Base-by-base conservation (phyloP, 768 basidiomycete genomes). In the Dacryopinax primogenitus region DNA sequence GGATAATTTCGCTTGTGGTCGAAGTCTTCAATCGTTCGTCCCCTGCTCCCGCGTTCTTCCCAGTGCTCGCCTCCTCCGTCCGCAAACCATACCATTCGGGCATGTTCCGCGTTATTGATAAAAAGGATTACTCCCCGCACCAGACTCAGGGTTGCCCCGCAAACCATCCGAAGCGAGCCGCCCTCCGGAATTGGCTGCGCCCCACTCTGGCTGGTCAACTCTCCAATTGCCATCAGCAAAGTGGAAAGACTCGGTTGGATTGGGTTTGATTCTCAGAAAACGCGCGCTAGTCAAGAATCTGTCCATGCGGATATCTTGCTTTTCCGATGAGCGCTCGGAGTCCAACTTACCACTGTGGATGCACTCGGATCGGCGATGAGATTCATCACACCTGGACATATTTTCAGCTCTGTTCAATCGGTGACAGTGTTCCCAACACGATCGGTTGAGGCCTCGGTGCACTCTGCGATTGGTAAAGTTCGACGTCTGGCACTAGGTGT, bases 101-200 rank as follows among this genome's bases (percentile, higher is more conserved):
- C 30, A 11, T 23, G 15, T 11, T 58, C 15, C 51, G 9, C 11
- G 26, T 58, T 58, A 26, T 11, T 15, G 51, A 15, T 58, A 30
- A 32, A 30, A 13, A 58, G 51, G 51, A 21, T 58, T 58, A 30
- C 51, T 28, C 51, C 51, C 41, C 41, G 41, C 41, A 44, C 18
- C 18, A 15, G 18, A 44, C 23, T 44, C 41, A 44, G 41, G 41
- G 41, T 23, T 44, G 41, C 41, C 41, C 41, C 41, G 51, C 51
- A 58, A 28, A 58, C 51, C 51, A 58, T 58, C 51, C 51, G 51
- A 58, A 58, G 51, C 51, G 51, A 58, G 51, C 26, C 51, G 15
- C 30, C 51, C 32, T 30, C 51, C 12, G 37, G 51, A 21, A 28
- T 58, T 58, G 26, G 15, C 51, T 28, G 15, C 13, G 18, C 23